Evolutionary conservation across 139 green algal genomes (phyloP).

Genomic region (Tetraselmis striata): DNA sequence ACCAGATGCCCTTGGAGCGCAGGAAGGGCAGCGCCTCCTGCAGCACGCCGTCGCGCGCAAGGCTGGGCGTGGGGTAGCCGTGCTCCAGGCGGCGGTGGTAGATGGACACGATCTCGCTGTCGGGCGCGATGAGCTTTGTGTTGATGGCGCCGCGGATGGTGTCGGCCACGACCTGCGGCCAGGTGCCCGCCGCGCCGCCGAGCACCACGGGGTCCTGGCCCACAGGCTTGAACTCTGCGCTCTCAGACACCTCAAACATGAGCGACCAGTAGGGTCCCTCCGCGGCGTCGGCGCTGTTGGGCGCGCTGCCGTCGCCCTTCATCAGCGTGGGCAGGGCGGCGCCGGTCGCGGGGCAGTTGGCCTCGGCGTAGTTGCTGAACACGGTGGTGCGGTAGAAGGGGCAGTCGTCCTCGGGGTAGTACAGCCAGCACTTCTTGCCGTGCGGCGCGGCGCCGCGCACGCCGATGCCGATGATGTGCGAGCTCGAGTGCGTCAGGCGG

Average conservation of each 20-base stretch:
- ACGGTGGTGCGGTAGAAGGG: conserved; percentile 86
- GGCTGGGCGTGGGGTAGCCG: conserved; percentile 79
- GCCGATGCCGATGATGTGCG: conserved; percentile 77
- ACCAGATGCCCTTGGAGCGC: conserved; percentile 72
- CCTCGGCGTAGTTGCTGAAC: conserved; percentile 83
- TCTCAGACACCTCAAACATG: conserved; percentile 88
- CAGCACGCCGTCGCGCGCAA: conserved; percentile 70
- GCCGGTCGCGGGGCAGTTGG: conserved; percentile 62
- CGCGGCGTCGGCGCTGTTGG: neutral
- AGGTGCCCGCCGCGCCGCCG: conserved; percentile 44
- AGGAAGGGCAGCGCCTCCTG: conserved; percentile 80
- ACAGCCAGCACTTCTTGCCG: conserved; percentile 88
- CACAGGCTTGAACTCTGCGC: conserved; percentile 62
- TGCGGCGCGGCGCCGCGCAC: conserved; percentile 64
- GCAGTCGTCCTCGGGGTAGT: conserved; percentile 85
- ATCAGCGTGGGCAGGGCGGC: conserved; percentile 67
- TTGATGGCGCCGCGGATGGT: conserved; percentile 68
- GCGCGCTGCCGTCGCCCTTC: conserved; percentile 40
- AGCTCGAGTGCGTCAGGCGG: conserved; percentile 63
- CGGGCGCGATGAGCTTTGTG: conserved; percentile 57
- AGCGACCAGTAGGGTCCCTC: conserved; percentile 83
- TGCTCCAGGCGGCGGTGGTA: conserved; percentile 78
- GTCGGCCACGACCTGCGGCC: conserved; percentile 63
- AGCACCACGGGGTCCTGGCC: conserved; percentile 45
- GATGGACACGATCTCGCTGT: conserved; percentile 73